These are phyloP conservation scores for Gyrodon lividus DNA, from an alignment of 768 basidiomycete genomes.

Conservation along the genomic window DNA sequence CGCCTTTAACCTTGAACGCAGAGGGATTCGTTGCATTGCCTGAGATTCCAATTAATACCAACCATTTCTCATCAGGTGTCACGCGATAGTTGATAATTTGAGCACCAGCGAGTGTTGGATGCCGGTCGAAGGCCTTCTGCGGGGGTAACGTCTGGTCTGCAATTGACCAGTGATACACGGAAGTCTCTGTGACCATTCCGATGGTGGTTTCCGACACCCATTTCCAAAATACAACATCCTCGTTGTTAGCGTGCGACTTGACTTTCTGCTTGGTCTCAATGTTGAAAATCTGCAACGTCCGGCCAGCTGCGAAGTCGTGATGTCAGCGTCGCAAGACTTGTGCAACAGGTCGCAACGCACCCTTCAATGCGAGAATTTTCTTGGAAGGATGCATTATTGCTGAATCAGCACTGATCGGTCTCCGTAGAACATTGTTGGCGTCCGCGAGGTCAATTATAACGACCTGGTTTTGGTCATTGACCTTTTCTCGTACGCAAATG, in stretches of 20 bases:
- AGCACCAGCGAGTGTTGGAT: constrained; percentile 87
- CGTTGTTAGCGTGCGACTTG: constrained; percentile 90
- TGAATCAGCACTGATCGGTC: constrained; percentile 97
- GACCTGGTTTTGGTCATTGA: constrained; percentile 94
- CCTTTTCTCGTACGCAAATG: constrained; percentile 96
- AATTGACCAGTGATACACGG: constrained; percentile 91
- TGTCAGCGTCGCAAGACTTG: constrained; percentile 6
- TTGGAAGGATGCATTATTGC: constrained; percentile 98
- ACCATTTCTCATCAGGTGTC: constrained; percentile 93
- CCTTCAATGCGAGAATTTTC: constrained; percentile 95
- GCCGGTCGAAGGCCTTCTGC: constrained; percentile 95
- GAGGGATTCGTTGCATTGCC: constrained; percentile 90
- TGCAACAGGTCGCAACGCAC: constrained; percentile 34
- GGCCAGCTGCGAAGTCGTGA: constrained; percentile 57
- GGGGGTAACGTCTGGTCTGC: constrained; percentile 71
- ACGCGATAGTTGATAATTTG: constrained; percentile 99
- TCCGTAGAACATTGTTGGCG: constrained; percentile 93
- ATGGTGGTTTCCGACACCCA: constrained; percentile 92
- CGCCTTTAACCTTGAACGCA: constrained; percentile 98
- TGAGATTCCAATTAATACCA: constrained; percentile 93
- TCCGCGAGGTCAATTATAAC: constrained; percentile 98
- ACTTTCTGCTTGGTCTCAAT: constrained; percentile 98
- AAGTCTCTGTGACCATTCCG: constrained; percentile 92
- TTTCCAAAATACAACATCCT: constrained; percentile 98
- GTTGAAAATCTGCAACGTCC: constrained; percentile 97